Conservation (phyloP, 78 protist genomes). For the Fonticula alba region DNA sequence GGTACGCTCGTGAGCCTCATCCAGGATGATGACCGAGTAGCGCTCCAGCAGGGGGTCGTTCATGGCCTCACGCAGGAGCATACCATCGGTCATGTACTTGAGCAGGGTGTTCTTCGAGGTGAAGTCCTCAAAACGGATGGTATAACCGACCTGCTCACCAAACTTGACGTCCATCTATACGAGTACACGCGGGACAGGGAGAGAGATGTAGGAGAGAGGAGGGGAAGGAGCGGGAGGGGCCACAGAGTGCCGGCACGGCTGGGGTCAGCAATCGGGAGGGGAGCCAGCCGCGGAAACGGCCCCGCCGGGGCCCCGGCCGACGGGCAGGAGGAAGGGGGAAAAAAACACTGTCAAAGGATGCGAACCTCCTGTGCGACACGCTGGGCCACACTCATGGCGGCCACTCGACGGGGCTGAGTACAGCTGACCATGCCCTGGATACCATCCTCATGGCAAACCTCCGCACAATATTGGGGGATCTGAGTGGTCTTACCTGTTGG, state of each 20-base stretch:
- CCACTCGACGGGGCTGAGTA: constrained; percentile 98
- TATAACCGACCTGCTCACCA: constrained; percentile 89
- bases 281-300: no score
- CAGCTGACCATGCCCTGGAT: constrained; percentile 50
- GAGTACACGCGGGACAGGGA: constrained; percentile 82
- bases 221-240: no score
- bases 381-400: constrained; percentile 52
- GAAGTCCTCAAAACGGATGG: constrained; percentile 95
- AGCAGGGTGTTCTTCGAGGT: constrained; percentile 55
- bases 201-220: no score
- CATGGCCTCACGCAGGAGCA: constrained; percentile 96
- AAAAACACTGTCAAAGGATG: no score
- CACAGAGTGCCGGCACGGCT: no score
- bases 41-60: constrained; percentile 66
- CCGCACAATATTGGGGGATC: constrained; percentile 3
- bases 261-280: no score
- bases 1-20: constrained; percentile 99
- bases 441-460: not conserved
- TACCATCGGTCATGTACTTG: constrained; percentile 89
- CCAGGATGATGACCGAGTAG: constrained; percentile 75
- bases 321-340: no score
- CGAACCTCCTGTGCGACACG: not conserved
- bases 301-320: no score
- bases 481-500: no score
- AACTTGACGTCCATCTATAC: constrained; percentile 93